These are phyloP conservation scores for Scheffersomyces ergatensis DNA, from an alignment of 805 yeast genomes.

Conservation along the genomic window DNA sequence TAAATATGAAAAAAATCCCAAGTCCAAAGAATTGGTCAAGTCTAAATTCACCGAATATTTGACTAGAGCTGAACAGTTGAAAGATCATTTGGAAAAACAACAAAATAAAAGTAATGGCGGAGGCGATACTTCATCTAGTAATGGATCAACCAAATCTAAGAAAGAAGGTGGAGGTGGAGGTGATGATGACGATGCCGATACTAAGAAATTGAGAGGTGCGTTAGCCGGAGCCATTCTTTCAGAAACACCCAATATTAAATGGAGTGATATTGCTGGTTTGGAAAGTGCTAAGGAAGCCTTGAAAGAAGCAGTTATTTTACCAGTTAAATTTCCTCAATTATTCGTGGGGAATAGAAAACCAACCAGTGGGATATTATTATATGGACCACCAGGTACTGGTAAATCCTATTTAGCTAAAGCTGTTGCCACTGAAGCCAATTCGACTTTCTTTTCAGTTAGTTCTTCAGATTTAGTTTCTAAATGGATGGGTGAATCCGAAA, in stretches of 20 bases:
- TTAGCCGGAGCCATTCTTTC: constrained; percentile 86
- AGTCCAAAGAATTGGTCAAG: constrained; percentile 83
- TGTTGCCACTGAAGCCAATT: constrained; percentile 97
- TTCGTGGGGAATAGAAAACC: constrained; percentile 95
- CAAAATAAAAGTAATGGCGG: constrained; percentile 45
- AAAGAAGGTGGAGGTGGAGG: constrained; percentile 56
- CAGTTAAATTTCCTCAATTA: constrained; percentile 93
- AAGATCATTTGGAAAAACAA: constrained; percentile 77
- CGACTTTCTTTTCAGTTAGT: constrained; percentile 95
- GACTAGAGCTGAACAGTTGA: constrained; percentile 89
- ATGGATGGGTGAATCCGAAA: constrained; percentile 99
- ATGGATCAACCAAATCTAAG: constrained; percentile 57
- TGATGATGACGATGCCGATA: constrained; percentile 71
- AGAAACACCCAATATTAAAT: constrained; percentile 87
- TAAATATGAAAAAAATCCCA: constrained; percentile 87
- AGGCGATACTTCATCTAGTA: constrained; percentile 51
- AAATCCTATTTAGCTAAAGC: constrained; percentile 96
- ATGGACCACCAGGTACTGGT: constrained; percentile 89
- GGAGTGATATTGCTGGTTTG: constrained; percentile 96
- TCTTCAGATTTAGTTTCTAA: constrained; percentile 94
- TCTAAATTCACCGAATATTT: constrained; percentile 89
- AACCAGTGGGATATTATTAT: constrained; percentile 77
- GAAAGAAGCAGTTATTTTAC: constrained; percentile 95
- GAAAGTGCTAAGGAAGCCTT: constrained; percentile 94
- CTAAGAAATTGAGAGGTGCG: constrained; percentile 87